Evolutionary conservation across 495 filamentous ascomycete genomes (phyloP).

Genomic region (Trichoderma erinaceum): DNA sequence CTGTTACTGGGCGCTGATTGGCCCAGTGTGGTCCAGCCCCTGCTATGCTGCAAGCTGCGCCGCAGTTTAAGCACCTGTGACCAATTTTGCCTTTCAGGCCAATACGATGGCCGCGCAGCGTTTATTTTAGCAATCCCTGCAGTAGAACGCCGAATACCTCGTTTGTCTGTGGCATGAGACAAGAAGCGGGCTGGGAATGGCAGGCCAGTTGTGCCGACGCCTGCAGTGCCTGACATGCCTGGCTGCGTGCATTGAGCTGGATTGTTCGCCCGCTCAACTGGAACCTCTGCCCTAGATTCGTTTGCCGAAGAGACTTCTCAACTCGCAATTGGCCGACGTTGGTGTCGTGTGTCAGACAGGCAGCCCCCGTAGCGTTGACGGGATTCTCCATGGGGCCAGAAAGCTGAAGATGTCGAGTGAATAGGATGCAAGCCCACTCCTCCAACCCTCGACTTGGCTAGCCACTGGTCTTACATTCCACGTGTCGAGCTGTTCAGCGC

Average conservation of each 20-base stretch:
- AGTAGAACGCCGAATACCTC: neutral
- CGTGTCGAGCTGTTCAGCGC: neutral
- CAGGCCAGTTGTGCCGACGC: neutral
- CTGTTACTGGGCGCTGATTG: neutral
- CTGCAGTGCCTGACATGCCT: neutral
- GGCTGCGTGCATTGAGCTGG: neutral
- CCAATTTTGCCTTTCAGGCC: neutral
- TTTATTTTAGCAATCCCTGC: neutral
- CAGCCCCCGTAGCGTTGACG: neutral
- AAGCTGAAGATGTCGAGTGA: neutral
- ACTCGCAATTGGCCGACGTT: neutral
- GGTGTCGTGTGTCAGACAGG: constrained; percentile 9
- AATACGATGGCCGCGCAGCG: neutral
- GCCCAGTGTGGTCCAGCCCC: neutral
- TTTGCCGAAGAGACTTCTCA: neutral
- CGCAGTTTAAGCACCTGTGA: neutral
- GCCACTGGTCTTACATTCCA: constrained; percentile 11
- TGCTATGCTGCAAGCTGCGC: neutral
- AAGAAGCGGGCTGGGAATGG: neutral
- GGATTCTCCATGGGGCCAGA: neutral
- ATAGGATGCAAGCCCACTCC: constrained; percentile 5
- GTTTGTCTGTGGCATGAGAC: neutral
- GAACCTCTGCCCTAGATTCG: neutral
- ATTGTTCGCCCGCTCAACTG: constrained; percentile 8
- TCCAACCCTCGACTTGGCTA: neutral